Percentiles rank a stretch among this genome's conserved stretches.
phyloP scores from a whole-genome alignment of 2,329 filamentous ascomycete species.

The Aspergillus felis region DNA sequence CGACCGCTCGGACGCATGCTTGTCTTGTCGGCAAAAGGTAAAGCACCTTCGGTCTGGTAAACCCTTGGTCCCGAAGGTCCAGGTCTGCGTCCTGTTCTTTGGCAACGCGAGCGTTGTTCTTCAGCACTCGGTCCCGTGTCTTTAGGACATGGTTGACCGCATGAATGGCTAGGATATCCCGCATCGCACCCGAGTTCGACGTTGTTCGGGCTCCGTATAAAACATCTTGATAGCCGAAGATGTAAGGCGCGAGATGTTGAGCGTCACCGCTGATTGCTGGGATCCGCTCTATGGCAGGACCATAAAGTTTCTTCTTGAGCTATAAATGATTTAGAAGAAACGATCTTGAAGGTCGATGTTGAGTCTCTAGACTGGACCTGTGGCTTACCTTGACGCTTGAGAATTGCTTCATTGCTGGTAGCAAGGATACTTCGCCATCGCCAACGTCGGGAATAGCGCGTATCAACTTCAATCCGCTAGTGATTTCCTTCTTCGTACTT shows the following conservation, averaged over 20 bases:
- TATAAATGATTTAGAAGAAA: slow-evolving; percentile 38
- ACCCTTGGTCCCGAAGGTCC: slow-evolving; percentile 87
- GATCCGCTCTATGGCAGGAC: slow-evolving; percentile 52
- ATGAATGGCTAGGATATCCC: slow-evolving; percentile 74
- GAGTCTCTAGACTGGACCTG: background rate
- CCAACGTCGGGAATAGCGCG: slow-evolving; percentile 28
- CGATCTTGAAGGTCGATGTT: slow-evolving; percentile 18
- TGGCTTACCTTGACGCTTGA: slow-evolving; percentile 34
- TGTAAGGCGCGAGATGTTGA: slow-evolving; percentile 61
- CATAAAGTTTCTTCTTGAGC: slow-evolving; percentile 67
- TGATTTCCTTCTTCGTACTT: slow-evolving; percentile 35
- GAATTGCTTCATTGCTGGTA: slow-evolving; percentile 29
- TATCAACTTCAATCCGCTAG: slow-evolving; percentile 29
- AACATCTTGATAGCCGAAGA: slow-evolving; percentile 81
- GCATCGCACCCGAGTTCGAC: slow-evolving; percentile 64
- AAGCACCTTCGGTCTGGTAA: slow-evolving; percentile 88
- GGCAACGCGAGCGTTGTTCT: slow-evolving; percentile 79
- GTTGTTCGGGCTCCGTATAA: slow-evolving; percentile 70
- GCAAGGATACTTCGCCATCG: slow-evolving; percentile 19
- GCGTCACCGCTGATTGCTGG: slow-evolving; percentile 59
- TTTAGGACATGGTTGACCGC: slow-evolving; percentile 90
- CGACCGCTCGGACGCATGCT: slow-evolving; percentile 73
- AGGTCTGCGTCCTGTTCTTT: slow-evolving; percentile 63
- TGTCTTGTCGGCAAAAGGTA: slow-evolving; percentile 87
- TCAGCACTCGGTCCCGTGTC: slow-evolving; percentile 85